Evolutionary conservation across 2,329 filamentous ascomycete genomes (phyloP).

Genomic region (Tolypocladium tundrense): DNA sequence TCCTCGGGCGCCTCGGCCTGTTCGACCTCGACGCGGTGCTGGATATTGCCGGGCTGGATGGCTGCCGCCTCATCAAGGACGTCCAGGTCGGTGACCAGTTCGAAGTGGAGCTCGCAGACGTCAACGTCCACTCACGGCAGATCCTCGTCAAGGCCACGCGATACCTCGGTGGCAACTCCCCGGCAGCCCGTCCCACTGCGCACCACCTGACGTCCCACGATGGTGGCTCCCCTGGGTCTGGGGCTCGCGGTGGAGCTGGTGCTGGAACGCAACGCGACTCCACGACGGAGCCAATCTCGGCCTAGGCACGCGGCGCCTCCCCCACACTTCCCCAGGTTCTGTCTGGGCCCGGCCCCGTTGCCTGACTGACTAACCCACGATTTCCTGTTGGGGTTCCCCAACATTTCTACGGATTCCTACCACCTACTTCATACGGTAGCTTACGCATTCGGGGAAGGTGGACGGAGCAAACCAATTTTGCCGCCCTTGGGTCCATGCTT

Average conservation of each 20-base stretch:
- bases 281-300: background rate
- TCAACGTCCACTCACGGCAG: slow-evolving; percentile 37
- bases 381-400: slow-evolving; percentile 1
- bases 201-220: background rate
- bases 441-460: background rate
- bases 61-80: slow-evolving; percentile 27
- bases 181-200: background rate
- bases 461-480: too few relatives aligned
- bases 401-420: background rate
- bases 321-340: background rate
- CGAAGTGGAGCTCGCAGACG: slow-evolving; percentile 41
- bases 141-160: slow-evolving; percentile 36
- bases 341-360: background rate
- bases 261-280: background rate
- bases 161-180: slow-evolving; percentile 9
- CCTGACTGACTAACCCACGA: background rate
- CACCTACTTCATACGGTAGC: too few relatives aligned
- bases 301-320: background rate
- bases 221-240: background rate
- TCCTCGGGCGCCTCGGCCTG: slow-evolving; percentile 37
- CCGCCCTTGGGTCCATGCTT: background rate
- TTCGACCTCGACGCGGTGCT: slow-evolving; percentile 36
- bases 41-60: slow-evolving; percentile 26
- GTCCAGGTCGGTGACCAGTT: slow-evolving; percentile 41
- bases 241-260: background rate